phyloP scores from a whole-genome alignment of 208 protist species.

The Leishmania major region DNA sequence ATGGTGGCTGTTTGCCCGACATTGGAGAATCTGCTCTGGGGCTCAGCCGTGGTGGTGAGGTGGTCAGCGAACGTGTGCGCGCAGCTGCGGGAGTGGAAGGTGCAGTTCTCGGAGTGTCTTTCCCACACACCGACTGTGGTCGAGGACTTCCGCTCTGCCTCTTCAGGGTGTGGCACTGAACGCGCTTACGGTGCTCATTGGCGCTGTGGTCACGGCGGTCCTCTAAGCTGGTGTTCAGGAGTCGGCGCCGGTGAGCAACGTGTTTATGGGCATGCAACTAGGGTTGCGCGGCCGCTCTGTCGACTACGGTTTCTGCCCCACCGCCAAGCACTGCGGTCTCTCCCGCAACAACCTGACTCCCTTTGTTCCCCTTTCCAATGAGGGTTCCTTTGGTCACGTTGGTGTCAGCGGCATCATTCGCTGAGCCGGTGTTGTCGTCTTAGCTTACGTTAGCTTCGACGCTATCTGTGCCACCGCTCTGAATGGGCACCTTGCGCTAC shows the following conservation, averaged over 20 bases:
- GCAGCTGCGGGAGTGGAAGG: conserved; percentile 18
- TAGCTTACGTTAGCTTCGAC: conserved; percentile 33
- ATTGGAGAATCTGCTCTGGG: conserved; percentile 21
- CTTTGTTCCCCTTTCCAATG: conserved; percentile 10
- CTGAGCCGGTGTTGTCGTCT: conserved; percentile 23
- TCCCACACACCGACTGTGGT: conserved; percentile 10
- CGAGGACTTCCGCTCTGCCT: conserved; percentile 1
- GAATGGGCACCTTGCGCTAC: conserved; percentile 21
- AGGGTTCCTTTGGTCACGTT: conserved; percentile 15
- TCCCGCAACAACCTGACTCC: conserved; percentile 20
- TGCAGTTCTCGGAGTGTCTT: conserved; percentile 16
- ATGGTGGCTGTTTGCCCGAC: conserved; percentile 26
- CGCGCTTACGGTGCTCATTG: conserved; percentile 19
- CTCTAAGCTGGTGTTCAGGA: conserved; percentile 22
- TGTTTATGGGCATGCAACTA: conserved; percentile 18
- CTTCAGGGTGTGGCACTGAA: conserved; percentile 15
- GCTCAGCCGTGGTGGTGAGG: conserved; percentile 22
- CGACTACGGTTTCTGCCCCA: conserved; percentile 21
- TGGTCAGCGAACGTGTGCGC: conserved; percentile 28
- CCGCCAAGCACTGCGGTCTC: conserved; percentile 20
- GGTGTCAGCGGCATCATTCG: conserved; percentile 30
- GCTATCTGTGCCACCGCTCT: conserved; percentile 26
- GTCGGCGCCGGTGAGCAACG: conserved; percentile 24
- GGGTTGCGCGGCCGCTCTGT: conserved; percentile 27
- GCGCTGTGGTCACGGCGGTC: conserved; percentile 15